phyloP scores from a whole-genome alignment of 345 rosid species.

The Conringia planisiliqua region DNA sequence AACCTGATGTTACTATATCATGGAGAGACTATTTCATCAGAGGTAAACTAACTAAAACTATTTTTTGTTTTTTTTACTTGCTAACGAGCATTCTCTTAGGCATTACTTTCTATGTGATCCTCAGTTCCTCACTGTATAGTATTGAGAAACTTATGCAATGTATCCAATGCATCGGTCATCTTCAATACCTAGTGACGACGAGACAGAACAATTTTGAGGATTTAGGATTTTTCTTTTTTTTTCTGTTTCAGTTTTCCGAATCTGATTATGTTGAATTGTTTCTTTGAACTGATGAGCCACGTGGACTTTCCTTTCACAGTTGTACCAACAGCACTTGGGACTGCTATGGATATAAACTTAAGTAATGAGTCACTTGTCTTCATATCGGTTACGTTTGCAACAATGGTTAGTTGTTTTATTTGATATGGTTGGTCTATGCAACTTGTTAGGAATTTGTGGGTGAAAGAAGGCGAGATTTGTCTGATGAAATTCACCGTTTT shows the following conservation, averaged over 20 bases:
- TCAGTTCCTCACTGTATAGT: not conserved
- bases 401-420: constrained; percentile 68
- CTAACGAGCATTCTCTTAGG: not conserved
- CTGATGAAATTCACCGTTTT: constrained; percentile 16
- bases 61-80: not conserved
- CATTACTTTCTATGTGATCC: not conserved
- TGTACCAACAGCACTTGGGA: constrained; percentile 97
- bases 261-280: constrained; percentile 47
- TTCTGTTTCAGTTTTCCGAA: constrained; percentile 6
- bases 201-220: not conserved
- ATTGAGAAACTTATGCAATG: not conserved
- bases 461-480: not conserved
- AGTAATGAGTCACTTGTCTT: constrained; percentile 97
- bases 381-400: constrained; percentile 97
- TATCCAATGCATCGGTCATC: not conserved
- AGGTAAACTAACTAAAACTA: constrained; percentile 44
- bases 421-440: constrained; percentile 15
- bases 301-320: constrained; percentile 93
- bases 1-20: constrained; percentile 59
- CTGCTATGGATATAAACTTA: constrained; percentile 94
- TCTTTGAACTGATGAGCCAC: constrained; percentile 75
- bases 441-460: constrained; percentile 6
- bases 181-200: not conserved
- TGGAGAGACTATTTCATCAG: constrained; percentile 79
- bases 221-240: not conserved